Evolutionary conservation across 192 early-diverging fungal genomes (phyloP), one percentile per base, ranked within the genome.

Genomic region (Rhizophagus sp.): DNA sequence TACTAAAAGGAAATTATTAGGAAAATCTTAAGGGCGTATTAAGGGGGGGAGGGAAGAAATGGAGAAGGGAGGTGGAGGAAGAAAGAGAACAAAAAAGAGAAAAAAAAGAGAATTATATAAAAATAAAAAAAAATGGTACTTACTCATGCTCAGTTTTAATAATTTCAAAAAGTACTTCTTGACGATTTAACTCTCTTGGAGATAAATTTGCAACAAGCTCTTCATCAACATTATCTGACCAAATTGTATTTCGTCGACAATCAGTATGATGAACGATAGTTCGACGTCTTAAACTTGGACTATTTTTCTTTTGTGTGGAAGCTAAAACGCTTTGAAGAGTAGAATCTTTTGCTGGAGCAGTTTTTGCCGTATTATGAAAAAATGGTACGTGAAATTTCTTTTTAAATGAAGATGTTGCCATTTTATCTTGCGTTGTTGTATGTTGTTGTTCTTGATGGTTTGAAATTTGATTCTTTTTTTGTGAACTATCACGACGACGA

Each of bases 151-250:
- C 95, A 3, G 95, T 96, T 75, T 85, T 83, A 27, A 93, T 86
- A 2, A 95, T 92, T 80, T 96, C 95, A 79, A 88, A 91, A 63
- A 96, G 93, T 17, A 96, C 89, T 82, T 96, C 95, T 76, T 96
- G 95, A 64, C 95, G 82, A 80, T 93, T 88, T 12, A 93, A 86
- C 52, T 93, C 93, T 44, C 85, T 84, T 74, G 88, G 85, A 78
- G 84, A 79, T 52, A 94, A 85, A 36, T 79, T 68, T 2, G 36
- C 50, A 1, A 71, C 68, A 2, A 79, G 34, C 4, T 79, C 78
- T 9, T 15, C 57, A 0, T 79, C 69, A 62, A 79, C 78, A 27
- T 66, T 79, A 61, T 79, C 78, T 39, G 78, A 70, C 78, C 78
- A 79, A 79, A 79, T 79, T 61, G 69, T 71, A 62, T 79, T 79